Percentiles rank a stretch among this genome's conserved stretches.
phyloP scores from a whole-genome alignment of 2,329 filamentous ascomycete species.

The Calonectria crousiana region DNA sequence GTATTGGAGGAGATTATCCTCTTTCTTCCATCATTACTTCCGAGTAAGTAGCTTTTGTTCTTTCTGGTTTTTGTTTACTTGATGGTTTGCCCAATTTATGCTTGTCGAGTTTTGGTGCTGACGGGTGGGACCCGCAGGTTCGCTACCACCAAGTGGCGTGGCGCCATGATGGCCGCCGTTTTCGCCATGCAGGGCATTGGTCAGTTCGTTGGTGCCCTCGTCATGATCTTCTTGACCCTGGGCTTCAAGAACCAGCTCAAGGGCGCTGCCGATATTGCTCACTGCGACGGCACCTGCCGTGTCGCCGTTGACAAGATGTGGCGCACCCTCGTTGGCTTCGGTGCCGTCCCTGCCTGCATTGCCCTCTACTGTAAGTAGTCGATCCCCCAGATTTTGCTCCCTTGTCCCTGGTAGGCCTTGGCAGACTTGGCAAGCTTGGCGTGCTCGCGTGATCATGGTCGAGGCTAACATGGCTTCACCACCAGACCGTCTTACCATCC shows the following conservation, averaged over 20 bases:
- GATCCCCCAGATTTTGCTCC: background rate
- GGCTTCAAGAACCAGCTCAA: conserved; percentile 76
- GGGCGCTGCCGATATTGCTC: conserved; percentile 60
- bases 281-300: conserved; percentile 62
- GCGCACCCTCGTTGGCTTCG: conserved; percentile 84
- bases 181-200: conserved; percentile 91
- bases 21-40: conserved; percentile 87
- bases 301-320: conserved; percentile 85
- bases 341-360: conserved; percentile 82
- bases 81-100: background rate
- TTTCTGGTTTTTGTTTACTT: background rate
- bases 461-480: background rate
- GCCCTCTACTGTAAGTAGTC: conserved; percentile 75
- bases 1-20: conserved; percentile 74
- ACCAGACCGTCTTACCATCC: conserved; percentile 78
- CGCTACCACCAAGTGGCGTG: conserved; percentile 86
- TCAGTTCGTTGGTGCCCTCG: conserved; percentile 79
- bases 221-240: conserved; percentile 80
- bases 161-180: conserved; percentile 88
- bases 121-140: conserved; percentile 53
- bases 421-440: conserved; percentile 20
- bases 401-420: background rate
- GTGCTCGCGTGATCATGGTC: conserved; percentile 15
- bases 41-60: conserved; percentile 63
- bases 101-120: background rate